Evolutionary conservation across 2,329 filamentous ascomycete species (phyloP).

Genomic region (Parastagonospora nodorum): DNA sequence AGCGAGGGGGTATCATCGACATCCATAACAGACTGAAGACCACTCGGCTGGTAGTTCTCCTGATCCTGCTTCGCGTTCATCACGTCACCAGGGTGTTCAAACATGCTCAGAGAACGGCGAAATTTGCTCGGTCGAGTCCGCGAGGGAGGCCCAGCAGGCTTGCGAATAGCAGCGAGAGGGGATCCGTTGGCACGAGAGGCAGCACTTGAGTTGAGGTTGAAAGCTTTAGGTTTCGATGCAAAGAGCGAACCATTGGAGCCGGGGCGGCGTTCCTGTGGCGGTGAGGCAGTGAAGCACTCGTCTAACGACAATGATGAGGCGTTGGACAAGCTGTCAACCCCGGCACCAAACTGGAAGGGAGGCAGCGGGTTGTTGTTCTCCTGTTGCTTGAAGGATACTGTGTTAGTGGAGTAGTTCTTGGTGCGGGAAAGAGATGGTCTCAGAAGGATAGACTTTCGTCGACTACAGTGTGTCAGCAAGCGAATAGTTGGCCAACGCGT

Average conservation of each 20-base stretch:
- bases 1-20: constrained; percentile 76
- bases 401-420: constrained; percentile 75
- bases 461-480: constrained; percentile 33
- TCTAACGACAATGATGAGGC: constrained; percentile 71
- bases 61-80: constrained; percentile 73
- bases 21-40: constrained; percentile 78
- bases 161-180: constrained; percentile 71
- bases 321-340: constrained; percentile 55
- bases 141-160: constrained; percentile 67
- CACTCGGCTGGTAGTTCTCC: constrained; percentile 62
- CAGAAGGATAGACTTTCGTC: constrained; percentile 57
- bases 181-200: constrained; percentile 70
- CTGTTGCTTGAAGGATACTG: constrained; percentile 62
- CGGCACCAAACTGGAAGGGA: constrained; percentile 75
- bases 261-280: constrained; percentile 70
- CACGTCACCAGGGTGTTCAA: constrained; percentile 86
- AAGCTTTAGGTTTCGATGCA: constrained; percentile 68
- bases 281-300: constrained; percentile 82
- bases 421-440: constrained; percentile 75
- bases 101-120: constrained; percentile 95
- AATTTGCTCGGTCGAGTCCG: constrained; percentile 72
- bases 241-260: constrained; percentile 59
- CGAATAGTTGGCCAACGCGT: neutral
- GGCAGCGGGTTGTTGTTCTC: constrained; percentile 70
- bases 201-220: constrained; percentile 62